Percentiles rank a stretch among this genome's conserved stretches.
phyloP scores from a whole-genome alignment of 78 protist species.

The Abeoforma whisleri region DNA sequence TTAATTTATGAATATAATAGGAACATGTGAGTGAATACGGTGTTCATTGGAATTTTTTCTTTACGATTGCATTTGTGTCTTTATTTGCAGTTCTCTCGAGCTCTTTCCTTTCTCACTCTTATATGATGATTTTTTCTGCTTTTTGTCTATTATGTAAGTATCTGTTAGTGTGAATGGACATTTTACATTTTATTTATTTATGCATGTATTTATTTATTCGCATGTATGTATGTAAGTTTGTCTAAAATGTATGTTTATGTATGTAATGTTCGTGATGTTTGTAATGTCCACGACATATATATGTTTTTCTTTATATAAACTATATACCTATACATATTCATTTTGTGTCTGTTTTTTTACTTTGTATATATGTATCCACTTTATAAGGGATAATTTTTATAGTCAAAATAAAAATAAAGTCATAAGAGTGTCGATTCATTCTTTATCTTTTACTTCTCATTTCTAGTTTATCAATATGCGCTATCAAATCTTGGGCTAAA shows the following conservation, averaged over 20 bases:
- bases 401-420: not conserved
- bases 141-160: not conserved
- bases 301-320: too few relatives aligned
- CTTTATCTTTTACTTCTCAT: not conserved
- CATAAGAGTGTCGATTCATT: not conserved
- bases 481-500: not conserved
- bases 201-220: not conserved
- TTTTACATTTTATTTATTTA: not conserved
- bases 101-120: not conserved
- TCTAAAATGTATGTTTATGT: not conserved
- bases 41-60: constrained; percentile 88
- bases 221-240: not conserved
- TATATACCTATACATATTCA: too few relatives aligned
- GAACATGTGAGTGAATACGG: constrained; percentile 87
- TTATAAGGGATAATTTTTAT: not conserved
- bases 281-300: too few relatives aligned
- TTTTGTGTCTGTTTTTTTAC: too few relatives aligned
- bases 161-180: not conserved
- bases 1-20: constrained; percentile 6
- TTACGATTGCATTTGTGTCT: constrained; percentile 67
- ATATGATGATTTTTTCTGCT: not conserved
- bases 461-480: constrained; percentile 5
- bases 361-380: not conserved
- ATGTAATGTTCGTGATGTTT: too few relatives aligned
- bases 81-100: not conserved